phyloP scores from a whole-genome alignment of 371 early-diverging fungal genomes.

The Apophysomyces elegans region DNA sequence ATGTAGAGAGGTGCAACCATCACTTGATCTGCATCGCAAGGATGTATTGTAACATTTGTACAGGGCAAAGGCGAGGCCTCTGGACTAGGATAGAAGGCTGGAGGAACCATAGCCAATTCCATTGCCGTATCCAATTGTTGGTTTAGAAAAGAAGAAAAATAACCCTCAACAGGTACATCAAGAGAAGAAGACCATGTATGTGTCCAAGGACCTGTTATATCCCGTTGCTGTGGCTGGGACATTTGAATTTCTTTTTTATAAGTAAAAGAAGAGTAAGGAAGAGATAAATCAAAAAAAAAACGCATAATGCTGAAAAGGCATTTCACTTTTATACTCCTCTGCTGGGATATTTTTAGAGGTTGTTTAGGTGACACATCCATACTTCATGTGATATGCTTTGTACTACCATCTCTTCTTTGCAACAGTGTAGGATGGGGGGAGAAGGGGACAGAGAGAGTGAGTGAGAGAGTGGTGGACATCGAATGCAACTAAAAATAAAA shows the following conservation, averaged over 20 bases:
- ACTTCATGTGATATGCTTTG: slow-evolving; percentile 9
- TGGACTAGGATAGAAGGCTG: slow-evolving; percentile 6
- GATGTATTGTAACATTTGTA: not conserved
- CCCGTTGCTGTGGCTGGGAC: not conserved
- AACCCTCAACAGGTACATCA: not conserved
- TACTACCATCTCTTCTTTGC: slow-evolving; percentile 1
- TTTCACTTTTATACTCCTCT: not conserved
- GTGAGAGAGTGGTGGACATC: not conserved
- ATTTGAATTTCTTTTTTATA: not conserved
- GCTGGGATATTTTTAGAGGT: slow-evolving; percentile 5
- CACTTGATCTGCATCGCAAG: not conserved
- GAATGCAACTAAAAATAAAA: slow-evolving; percentile 11
- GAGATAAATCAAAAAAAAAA: not conserved
- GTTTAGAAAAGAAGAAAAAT: not conserved
- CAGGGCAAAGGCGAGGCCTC: not conserved
- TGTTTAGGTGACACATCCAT: slow-evolving; percentile 2
- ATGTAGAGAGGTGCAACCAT: slow-evolving; percentile 1
- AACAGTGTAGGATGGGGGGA: not conserved
- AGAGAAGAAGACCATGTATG: not conserved
- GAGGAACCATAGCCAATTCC: slow-evolving; percentile 8
- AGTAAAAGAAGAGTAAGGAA: not conserved
- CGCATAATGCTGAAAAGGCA: not conserved
- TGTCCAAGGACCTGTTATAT: not conserved
- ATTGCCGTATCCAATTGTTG: slow-evolving; percentile 2
- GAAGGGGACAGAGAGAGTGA: not conserved